Percentiles rank a stretch among this genome's conserved stretches.
Conservation (phyloP, 1,284 basidiomycete species). For the Ganoderma boninense region DNA sequence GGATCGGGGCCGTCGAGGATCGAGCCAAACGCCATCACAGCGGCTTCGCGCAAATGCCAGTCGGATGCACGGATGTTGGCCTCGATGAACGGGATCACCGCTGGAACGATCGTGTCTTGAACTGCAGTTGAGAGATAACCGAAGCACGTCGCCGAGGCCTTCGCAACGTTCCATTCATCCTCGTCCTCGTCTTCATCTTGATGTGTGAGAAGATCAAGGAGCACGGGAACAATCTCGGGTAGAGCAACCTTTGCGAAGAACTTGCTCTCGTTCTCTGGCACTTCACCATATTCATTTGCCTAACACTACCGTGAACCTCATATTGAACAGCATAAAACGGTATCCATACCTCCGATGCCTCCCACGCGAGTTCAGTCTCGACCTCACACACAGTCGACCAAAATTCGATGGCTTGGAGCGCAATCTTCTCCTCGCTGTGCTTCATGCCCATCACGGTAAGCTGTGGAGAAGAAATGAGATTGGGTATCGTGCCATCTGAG, state of each 20-base stretch:
- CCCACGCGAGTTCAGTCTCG: slow-evolving; percentile 93
- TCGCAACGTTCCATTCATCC: slow-evolving; percentile 98
- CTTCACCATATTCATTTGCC: slow-evolving; percentile 92
- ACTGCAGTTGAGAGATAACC: slow-evolving; percentile 91
- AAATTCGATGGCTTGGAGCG: slow-evolving; percentile 97
- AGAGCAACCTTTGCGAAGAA: slow-evolving; percentile 96
- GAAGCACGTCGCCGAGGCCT: slow-evolving; percentile 97
- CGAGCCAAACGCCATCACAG: slow-evolving; percentile 98
- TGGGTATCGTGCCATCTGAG: slow-evolving; percentile 6
- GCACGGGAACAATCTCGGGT: slow-evolving; percentile 93
- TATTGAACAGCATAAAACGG: not conserved
- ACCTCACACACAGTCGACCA: slow-evolving; percentile 99
- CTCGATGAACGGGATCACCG: slow-evolving; percentile 98
- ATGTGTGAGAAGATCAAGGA: slow-evolving; percentile 88
- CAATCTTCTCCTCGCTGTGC: slow-evolving; percentile 90
- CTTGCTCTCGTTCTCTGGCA: slow-evolving; percentile 88
- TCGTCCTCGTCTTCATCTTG: slow-evolving; percentile 99
- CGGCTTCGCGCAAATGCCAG: slow-evolving; percentile 97
- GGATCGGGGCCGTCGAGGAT: slow-evolving; percentile 97
- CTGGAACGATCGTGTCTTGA: slow-evolving; percentile 89
- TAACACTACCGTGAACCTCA: slow-evolving; percentile 42
- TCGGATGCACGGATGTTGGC: slow-evolving; percentile 91
- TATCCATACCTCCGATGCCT: slow-evolving; percentile 85
- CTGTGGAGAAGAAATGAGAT: slow-evolving; percentile 53
- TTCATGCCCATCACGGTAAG: slow-evolving; percentile 99